phyloP scores from a whole-genome alignment of 352 stramenopile genomes.

The Phytophthora melonis region DNA sequence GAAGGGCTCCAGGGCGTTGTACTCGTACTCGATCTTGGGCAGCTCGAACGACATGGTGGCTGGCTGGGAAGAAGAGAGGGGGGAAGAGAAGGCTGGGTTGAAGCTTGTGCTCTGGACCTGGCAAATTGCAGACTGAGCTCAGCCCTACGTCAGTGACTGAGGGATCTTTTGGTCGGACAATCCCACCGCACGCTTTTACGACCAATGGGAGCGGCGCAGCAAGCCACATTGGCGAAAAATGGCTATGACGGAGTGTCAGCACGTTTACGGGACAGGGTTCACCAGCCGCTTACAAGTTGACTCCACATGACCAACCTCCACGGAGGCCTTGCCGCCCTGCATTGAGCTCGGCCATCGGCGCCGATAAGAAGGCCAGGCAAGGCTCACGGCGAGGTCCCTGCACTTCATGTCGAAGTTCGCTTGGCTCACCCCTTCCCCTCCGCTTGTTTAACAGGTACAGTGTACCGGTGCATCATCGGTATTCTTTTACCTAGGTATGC shows the following conservation, averaged over 20 bases:
- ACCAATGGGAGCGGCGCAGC: slow-evolving; percentile 30
- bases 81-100: slow-evolving; percentile 4
- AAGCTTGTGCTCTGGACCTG: slow-evolving; percentile 32
- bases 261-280: slow-evolving; percentile 5
- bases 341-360: neutral
- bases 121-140: slow-evolving; percentile 46
- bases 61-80: neutral
- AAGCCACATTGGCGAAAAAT: neutral
- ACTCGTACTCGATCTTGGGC: slow-evolving; percentile 85
- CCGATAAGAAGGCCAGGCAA: neutral
- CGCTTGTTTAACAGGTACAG: slow-evolving; percentile 12
- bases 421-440: slow-evolving; percentile 20
- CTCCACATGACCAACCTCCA: neutral
- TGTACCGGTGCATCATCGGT: neutral
- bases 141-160: slow-evolving; percentile 5
- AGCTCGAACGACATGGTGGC: slow-evolving; percentile 79
- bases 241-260: neutral
- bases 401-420: slow-evolving; percentile 16
- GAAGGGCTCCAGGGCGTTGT: slow-evolving; percentile 90
- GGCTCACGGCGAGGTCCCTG: neutral
- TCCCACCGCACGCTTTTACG: slow-evolving; percentile 24
- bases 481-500: neutral
- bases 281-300: slow-evolving; percentile 20
- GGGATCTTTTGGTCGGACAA: slow-evolving; percentile 42
- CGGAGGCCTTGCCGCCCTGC: neutral